Evolutionary conservation across 2,329 filamentous ascomycete genomes (phyloP), one percentile per base, ranked within the genome.

Genomic region (Aspergillus sclerotialis): DNA sequence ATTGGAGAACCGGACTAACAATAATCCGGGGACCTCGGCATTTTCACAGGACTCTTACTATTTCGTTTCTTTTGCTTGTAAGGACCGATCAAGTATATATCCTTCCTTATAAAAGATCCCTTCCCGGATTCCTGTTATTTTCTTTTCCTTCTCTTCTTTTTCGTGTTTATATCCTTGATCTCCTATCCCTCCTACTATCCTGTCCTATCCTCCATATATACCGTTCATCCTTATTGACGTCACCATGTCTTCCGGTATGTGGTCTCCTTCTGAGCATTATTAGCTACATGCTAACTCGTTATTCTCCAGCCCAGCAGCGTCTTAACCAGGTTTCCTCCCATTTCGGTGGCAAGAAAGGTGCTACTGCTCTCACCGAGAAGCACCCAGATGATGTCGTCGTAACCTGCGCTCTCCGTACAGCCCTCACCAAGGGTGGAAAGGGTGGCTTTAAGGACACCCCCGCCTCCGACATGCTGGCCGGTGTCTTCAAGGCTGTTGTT

Each of bases 361-460:
- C 43, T 29, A 49, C 57, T 32, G 50, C 50, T 30, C 43, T 65
- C 46, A 56, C 54, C 30, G 56, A 61, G 33, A 65, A 80, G 58
- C 67, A 71, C 44, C 69, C 75, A 30, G 73, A 80, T 61, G 77
- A 81, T 60, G 78, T 96, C 47, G 92, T 98, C 54, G 80, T 98
- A 43, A 96, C 92, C 43, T 86, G 84, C 48, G 86, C 84, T 49
- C 84, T 95, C 55, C 87, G 92, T 53, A 94, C 87, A 11, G 78
- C 92, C 53, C 80, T 96, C 64, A 94, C 88, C 47, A 93, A 87
- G 65, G 90, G 88, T 49, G 88, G 89, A 54, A 89, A 88, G 67
- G 92, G 92, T 49, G 83, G 80, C 32, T 92, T 98, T 75, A 96
- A 96, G 72, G 92, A 96, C 67, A 96, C 92, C 7, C 73, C 78